These are phyloP conservation scores for Malassezia globosa DNA, from an alignment of 1,284 basidiomycete species.

Conservation along the genomic window DNA sequence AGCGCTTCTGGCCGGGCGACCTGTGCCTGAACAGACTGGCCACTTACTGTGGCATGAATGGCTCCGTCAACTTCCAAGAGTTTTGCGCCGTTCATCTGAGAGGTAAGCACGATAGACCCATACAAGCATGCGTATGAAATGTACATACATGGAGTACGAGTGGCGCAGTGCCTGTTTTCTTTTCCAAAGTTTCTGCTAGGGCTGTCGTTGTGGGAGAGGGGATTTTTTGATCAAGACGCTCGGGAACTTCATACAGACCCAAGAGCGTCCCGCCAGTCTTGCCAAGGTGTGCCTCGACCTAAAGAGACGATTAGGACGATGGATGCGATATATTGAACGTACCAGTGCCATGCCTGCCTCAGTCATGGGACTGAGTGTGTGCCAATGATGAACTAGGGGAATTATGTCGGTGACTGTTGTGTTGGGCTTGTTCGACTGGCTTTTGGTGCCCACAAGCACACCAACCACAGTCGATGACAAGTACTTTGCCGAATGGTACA, in stretches of 20 bases:
- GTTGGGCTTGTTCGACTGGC: too few relatives aligned
- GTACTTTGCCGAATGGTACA: conserved; percentile 20
- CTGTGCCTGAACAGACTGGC: not conserved
- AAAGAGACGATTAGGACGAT: not conserved
- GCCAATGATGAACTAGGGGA: conserved; percentile 18
- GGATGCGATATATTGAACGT: too few relatives aligned
- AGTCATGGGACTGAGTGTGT: conserved; percentile 15
- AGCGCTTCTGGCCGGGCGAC: not conserved
- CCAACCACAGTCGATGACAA: conserved; percentile 12
- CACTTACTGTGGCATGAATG: not conserved
- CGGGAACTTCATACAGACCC: conserved; percentile 19
- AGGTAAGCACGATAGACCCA: too few relatives aligned
- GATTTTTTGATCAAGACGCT: conserved; percentile 1
- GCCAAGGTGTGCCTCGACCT: conserved; percentile 9
- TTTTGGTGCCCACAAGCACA: conserved; percentile 10
- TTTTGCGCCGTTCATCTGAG: conserved; percentile 6
- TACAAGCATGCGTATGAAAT: too few relatives aligned
- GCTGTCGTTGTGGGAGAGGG: conserved; percentile 4
- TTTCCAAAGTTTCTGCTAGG: conserved; percentile 11
- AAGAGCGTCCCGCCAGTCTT: not conserved
- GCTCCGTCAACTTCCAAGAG: not conserved
- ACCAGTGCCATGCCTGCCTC: conserved; percentile 20
- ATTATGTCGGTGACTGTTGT: conserved; percentile 10
- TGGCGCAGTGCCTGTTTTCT: not conserved
- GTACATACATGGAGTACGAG: conserved; percentile 9